These are phyloP conservation scores for Penicillium psychrosexuale DNA, from an alignment of 2,329 filamentous ascomycete genomes.

Conservation along the genomic window DNA sequence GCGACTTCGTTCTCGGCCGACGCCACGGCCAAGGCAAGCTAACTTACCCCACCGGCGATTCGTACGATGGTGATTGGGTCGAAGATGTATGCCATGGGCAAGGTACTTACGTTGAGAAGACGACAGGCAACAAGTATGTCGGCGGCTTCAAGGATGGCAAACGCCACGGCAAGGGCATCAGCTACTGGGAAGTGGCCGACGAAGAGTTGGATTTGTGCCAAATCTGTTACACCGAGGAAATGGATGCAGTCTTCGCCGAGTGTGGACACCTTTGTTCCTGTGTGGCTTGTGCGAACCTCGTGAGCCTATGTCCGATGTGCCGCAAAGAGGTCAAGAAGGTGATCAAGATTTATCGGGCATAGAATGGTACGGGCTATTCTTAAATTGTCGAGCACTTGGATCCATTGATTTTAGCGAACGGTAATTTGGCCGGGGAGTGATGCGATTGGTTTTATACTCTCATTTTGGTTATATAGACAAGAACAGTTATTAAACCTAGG, in stretches of 20 bases:
- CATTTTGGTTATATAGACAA: conserved; percentile 1
- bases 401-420: conserved; percentile 10
- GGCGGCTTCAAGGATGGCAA: conserved; percentile 61
- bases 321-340: conserved; percentile 55
- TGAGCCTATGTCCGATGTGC: conserved; percentile 61
- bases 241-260: conserved; percentile 60
- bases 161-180: conserved; percentile 60
- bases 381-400: neutral
- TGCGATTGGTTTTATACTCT: conserved; percentile 1
- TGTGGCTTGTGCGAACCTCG: conserved; percentile 56
- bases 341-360: conserved; percentile 56
- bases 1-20: conserved; percentile 52
- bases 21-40: conserved; percentile 57
- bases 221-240: conserved; percentile 61
- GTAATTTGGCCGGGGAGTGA: neutral
- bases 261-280: conserved; percentile 64
- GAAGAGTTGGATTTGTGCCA: conserved; percentile 59
- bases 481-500: neutral
- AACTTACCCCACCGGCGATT: conserved; percentile 55
- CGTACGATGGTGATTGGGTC: conserved; percentile 47
- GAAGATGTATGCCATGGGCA: conserved; percentile 52
- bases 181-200: conserved; percentile 60
- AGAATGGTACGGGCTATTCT: conserved; percentile 6
- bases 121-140: conserved; percentile 59
- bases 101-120: conserved; percentile 55